Evolutionary conservation across 768 basidiomycete species (phyloP).

Genomic region (Chalciporus pseudorubinellus): DNA sequence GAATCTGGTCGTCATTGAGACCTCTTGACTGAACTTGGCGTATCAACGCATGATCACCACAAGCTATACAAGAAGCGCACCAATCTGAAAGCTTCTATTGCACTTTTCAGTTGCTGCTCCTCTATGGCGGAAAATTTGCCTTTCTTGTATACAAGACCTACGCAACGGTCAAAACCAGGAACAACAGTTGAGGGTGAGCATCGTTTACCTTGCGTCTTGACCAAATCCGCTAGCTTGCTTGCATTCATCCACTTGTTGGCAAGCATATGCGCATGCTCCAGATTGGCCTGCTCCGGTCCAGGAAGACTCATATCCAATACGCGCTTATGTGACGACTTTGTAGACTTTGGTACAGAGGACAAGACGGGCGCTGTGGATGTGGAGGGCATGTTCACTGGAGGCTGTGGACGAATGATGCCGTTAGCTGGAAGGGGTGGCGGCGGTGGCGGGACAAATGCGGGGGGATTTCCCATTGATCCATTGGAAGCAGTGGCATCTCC

Average conservation of each 20-base stretch:
- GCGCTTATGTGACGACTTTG: slow-evolving; percentile 36
- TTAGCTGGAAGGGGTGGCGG: slow-evolving; percentile 22
- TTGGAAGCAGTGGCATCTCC: slow-evolving; percentile 54
- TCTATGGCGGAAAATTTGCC: slow-evolving; percentile 84
- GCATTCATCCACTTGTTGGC: slow-evolving; percentile 80
- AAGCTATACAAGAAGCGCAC: slow-evolving; percentile 34
- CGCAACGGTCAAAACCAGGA: slow-evolving; percentile 3
- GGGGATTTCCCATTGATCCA: slow-evolving; percentile 22
- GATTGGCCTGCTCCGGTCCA: slow-evolving; percentile 41
- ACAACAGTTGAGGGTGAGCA: background rate
- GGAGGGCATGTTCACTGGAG: slow-evolving; percentile 42
- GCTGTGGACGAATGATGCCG: slow-evolving; percentile 31
- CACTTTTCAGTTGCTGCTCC: slow-evolving; percentile 59
- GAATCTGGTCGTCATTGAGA: slow-evolving; percentile 54
- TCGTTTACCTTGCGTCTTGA: slow-evolving; percentile 58
- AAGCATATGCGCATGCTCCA: slow-evolving; percentile 64
- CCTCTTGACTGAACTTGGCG: slow-evolving; percentile 42
- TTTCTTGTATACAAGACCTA: slow-evolving; percentile 84
- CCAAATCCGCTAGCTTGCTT: slow-evolving; percentile 64
- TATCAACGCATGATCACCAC: background rate
- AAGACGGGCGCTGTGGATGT: slow-evolving; percentile 42
- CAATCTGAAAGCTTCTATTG: slow-evolving; percentile 60
- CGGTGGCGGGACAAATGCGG: slow-evolving; percentile 22
- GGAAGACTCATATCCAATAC: slow-evolving; percentile 44
- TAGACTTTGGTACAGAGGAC: slow-evolving; percentile 37